Conservation (phyloP, 805 yeast genomes). For the Kluyveromyces lactis region DNA sequence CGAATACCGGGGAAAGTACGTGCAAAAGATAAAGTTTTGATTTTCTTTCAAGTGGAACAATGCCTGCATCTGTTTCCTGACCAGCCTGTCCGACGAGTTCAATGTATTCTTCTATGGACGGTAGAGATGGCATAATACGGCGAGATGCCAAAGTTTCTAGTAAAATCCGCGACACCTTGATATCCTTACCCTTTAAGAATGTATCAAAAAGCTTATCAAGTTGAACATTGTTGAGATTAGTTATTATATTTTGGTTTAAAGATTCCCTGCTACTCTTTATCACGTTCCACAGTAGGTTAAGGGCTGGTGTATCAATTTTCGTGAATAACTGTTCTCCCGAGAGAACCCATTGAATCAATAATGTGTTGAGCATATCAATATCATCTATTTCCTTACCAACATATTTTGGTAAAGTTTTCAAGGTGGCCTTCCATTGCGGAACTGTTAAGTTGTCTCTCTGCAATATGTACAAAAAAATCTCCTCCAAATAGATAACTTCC, state of each 20-base stretch:
- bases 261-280: not conserved
- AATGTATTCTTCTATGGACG: constrained; percentile 11
- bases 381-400: constrained; percentile 1
- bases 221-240: constrained; percentile 10
- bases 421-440: not conserved
- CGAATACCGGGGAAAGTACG: constrained; percentile 16
- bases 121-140: constrained; percentile 11
- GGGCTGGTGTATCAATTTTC: not conserved
- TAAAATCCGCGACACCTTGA: constrained; percentile 12
- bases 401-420: not conserved
- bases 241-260: constrained; percentile 3
- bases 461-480: constrained; percentile 19
- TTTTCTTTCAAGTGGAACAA: constrained; percentile 5
- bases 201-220: constrained; percentile 11
- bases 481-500: not conserved
- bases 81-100: constrained; percentile 7
- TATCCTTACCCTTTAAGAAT: constrained; percentile 8
- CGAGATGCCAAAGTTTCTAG: constrained; percentile 10
- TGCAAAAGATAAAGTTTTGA: not conserved
- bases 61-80: constrained; percentile 3
- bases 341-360: constrained; percentile 6
- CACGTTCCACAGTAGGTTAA: not conserved
- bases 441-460: not conserved
- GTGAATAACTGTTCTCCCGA: not conserved
- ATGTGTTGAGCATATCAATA: constrained; percentile 4